These are phyloP conservation scores for Boletus rufocinnamomeus DNA, from an alignment of 768 basidiomycete species.

Conservation along the genomic window DNA sequence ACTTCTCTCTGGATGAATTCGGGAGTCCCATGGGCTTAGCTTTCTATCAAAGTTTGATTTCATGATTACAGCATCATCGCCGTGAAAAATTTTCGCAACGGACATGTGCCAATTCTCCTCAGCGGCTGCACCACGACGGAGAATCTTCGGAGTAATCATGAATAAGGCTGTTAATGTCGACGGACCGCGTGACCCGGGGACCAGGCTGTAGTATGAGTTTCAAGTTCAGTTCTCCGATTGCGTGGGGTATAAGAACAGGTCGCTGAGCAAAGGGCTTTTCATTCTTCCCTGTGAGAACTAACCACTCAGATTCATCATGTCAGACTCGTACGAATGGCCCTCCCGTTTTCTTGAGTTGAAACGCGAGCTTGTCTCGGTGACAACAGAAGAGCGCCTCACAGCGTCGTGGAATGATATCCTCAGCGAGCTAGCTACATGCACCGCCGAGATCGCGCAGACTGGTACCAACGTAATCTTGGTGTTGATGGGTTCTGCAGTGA, in stretches of 20 bases:
- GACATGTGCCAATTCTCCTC: background rate
- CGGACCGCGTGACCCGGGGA: background rate
- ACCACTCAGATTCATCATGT: constrained; percentile 13
- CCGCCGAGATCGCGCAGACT: constrained; percentile 44
- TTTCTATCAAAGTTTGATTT: background rate
- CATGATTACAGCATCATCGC: too few relatives aligned
- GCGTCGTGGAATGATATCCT: constrained; percentile 62
- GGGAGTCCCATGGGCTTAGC: background rate
- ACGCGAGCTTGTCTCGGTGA: constrained; percentile 51
- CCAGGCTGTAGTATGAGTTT: too few relatives aligned
- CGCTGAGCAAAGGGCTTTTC: background rate
- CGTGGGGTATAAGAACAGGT: constrained; percentile 18
- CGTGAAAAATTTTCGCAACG: background rate
- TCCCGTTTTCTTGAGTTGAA: constrained; percentile 60
- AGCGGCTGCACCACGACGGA: background rate
- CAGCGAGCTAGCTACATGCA: constrained; percentile 47
- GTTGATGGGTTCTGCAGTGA: background rate
- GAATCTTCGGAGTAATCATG: constrained; percentile 12
- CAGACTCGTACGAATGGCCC: constrained; percentile 17
- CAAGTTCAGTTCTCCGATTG: background rate
- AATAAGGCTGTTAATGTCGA: background rate
- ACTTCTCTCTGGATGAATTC: background rate
- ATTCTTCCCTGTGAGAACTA: background rate
- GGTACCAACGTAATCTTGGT: constrained; percentile 49
- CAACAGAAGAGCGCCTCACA: constrained; percentile 50